Evolutionary conservation across 2,329 filamentous ascomycete species (phyloP), one percentile per base, ranked within the genome.

Genomic region (Aspergillus felis): DNA sequence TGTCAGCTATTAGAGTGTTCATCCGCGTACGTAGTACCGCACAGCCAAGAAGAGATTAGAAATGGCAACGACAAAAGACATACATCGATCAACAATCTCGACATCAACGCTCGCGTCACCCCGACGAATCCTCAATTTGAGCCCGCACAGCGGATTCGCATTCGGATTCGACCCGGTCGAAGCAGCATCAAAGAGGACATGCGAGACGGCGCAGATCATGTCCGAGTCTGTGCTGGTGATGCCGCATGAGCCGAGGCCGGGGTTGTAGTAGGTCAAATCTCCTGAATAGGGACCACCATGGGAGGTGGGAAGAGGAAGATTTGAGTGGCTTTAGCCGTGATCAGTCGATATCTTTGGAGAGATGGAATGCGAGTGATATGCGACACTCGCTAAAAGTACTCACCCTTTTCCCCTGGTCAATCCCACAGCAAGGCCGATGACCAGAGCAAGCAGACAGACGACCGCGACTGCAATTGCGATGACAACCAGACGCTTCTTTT

Each of bases 231-330:
- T 72, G 54, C 82, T 84, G 1, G 74, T 79, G 32, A 81, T 72
- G 4, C 89, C 90, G 68, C 90, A 93, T 0, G 89, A 86, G 12
- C 90, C 89, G 3, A 90, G 78, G 0, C 73, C 83, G 0, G 87
- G 83, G 20, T 78, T 75, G 71, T 89, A 92, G 75, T 86, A 92
- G 0, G 87, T 91, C 52, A 90, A 71, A 51, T 90, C 86, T 53
- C 87, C 88, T 3, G 76, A 80, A 65, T 83, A 84, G 0, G 80
- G 79, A 1, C 79, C 76, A 10, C 78, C 76, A 55, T 81, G 64
- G 44, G 66, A 59, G 8, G 66, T 69, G 17, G 68, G 68, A 3
- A 70, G 63, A 3, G 67, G 61, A n/a, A 69, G 66, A 41, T 68
- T 67, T 2, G 56, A 54, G 42, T 46, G 42, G 10, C 42, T n/a